Evolutionary conservation across 1,284 basidiomycete species (phyloP).

Genomic region (Cutaneotrichosporon sp.): DNA sequence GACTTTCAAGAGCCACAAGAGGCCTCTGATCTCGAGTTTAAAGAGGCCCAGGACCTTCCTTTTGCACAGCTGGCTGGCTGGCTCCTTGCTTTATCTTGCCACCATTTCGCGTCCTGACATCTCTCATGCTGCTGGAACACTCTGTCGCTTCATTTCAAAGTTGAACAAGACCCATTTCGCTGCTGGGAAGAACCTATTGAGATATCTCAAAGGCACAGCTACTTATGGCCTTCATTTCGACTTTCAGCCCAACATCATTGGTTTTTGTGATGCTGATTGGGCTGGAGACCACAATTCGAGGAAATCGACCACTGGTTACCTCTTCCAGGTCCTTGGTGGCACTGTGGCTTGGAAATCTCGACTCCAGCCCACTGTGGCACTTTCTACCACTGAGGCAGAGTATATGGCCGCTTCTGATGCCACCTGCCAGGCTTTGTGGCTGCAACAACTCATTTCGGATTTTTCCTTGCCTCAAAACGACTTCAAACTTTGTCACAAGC

Average conservation of each 20-base stretch:
- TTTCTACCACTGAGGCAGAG: conserved; percentile 24
- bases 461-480: not conserved
- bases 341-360: conserved; percentile 22
- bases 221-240: conserved; percentile 12
- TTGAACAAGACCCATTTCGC: conserved; percentile 19
- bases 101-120: conserved; percentile 24
- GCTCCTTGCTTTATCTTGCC: conserved; percentile 17
- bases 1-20: too few species aligned
- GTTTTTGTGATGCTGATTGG: conserved; percentile 21
- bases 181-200: conserved; percentile 24
- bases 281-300: conserved; percentile 19
- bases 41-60: conserved; percentile 7
- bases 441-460: conserved; percentile 3
- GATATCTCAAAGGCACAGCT: conserved; percentile 20
- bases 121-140: conserved; percentile 15
- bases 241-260: conserved; percentile 1
- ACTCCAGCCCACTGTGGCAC: conserved; percentile 26
- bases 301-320: conserved; percentile 29
- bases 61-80: conserved; percentile 2
- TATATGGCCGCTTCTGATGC: conserved; percentile 18
- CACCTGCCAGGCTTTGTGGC: conserved; percentile 10
- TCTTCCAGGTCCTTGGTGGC: conserved; percentile 22
- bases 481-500: too few species aligned
- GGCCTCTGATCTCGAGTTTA: conserved; percentile 12
- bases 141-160: conserved; percentile 20